A percentile compares a stretch with the other conserved stretches of the same genome.
Evolutionary conservation across 257 asterid genomes (phyloP).

Genomic region (Penstemon davidsonii): DNA sequence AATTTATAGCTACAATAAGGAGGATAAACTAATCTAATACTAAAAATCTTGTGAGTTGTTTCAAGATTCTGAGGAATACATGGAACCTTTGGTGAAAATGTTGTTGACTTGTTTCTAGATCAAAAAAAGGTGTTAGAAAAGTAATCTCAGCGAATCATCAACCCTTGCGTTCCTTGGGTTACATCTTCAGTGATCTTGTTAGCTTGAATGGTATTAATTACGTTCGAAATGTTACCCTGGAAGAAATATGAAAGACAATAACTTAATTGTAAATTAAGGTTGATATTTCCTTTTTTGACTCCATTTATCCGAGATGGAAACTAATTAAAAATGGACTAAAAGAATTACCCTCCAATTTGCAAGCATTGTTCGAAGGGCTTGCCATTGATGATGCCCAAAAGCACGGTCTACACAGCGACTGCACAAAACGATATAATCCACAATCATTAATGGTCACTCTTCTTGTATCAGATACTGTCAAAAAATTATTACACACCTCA

Average conservation of each 20-base stretch:
- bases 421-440: slow-evolving; percentile 28
- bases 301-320: no score
- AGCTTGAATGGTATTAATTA: slow-evolving; percentile 72
- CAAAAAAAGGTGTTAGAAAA: neutral
- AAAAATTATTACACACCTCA: slow-evolving; percentile 50
- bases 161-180: slow-evolving; percentile 66
- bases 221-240: slow-evolving; percentile 68
- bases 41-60: slow-evolving; percentile 20
- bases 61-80: slow-evolving; percentile 18
- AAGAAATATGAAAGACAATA: slow-evolving; percentile 4
- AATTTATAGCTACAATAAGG: slow-evolving; percentile 14
- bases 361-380: slow-evolving; percentile 70
- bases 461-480: neutral
- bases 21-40: slow-evolving; percentile 17
- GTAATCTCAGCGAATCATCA: slow-evolving; percentile 51
- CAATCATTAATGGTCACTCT: neutral
- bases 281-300: no score
- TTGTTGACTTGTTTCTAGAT: slow-evolving; percentile 24
- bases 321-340: neutral
- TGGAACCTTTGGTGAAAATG: slow-evolving; percentile 3
- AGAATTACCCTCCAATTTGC: slow-evolving; percentile 78
- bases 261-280: no score
- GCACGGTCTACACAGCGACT: slow-evolving; percentile 75
- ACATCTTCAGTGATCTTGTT: slow-evolving; percentile 73
- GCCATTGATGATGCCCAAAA: slow-evolving; percentile 82